phyloP scores from a whole-genome alignment of 2,329 filamentous ascomycete genomes.

The Exophiala sideris region DNA sequence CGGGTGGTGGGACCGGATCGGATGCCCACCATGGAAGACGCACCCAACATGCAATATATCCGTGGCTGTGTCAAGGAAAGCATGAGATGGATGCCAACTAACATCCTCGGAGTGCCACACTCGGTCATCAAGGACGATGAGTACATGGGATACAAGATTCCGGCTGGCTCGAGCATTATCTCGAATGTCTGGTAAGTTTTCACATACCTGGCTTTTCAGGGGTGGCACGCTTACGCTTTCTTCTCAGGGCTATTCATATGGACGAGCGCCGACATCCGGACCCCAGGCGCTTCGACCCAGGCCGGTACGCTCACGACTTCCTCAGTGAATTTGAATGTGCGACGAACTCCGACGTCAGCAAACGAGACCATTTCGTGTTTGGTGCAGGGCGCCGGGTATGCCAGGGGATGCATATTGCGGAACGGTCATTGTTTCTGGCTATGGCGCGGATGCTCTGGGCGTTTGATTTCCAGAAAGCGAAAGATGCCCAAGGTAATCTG shows the following conservation, averaged over 20 bases:
- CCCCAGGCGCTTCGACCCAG: conserved; percentile 32
- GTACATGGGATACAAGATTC: conserved; percentile 27
- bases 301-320: conserved; percentile 31
- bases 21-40: conserved; percentile 50
- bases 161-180: conserved; percentile 22
- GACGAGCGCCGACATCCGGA: conserved; percentile 29
- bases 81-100: conserved; percentile 51
- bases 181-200: conserved; percentile 25
- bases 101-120: conserved; percentile 26
- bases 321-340: conserved; percentile 34
- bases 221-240: conserved; percentile 25
- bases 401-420: conserved; percentile 35
- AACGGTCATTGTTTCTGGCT: conserved; percentile 31
- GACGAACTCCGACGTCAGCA: conserved; percentile 28
- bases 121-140: conserved; percentile 22
- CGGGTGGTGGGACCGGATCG: conserved; percentile 48
- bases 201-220: not conserved
- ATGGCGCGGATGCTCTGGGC: conserved; percentile 33
- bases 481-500: conserved; percentile 8
- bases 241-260: conserved; percentile 27
- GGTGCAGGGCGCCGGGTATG: conserved; percentile 34
- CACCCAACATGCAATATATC: conserved; percentile 50
- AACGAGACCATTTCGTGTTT: conserved; percentile 32
- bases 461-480: conserved; percentile 28
- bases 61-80: conserved; percentile 55